Evolutionary conservation across 2,329 filamentous ascomycete genomes (phyloP), one percentile per base, ranked within the genome.

Genomic region (Trichoderma breve): DNA sequence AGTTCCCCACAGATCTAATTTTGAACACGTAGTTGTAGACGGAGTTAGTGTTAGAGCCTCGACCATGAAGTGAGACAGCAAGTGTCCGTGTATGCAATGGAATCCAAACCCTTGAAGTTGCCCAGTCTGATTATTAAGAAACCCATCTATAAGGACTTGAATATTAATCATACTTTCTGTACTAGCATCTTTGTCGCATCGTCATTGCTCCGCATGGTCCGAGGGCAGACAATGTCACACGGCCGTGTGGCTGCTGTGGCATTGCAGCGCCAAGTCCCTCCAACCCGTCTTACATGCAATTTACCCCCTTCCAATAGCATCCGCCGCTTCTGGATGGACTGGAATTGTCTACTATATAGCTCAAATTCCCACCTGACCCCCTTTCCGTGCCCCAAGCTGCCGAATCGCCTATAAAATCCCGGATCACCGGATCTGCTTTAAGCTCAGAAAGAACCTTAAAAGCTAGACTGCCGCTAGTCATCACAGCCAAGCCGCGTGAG

Each of bases 361-460:
- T 30, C 39, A 34, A 55, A 7, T 28, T 28, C 24, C 47, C 21
- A 57, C 15, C 32, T 26, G 30, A 28, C n/a, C 24, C 1, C 30
- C 9, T 39, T n/a, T 5, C 47, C 11, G 9, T 66, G 5, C 15
- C 21, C 32, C 21, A 26, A 34, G 39, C 8, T 21, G 34, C 9
- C 12, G 26, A 26, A 21, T 14, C 34, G 8, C 30, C 18, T 58
- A 32, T 26, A 26, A 28, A 69, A 26, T n/a, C 26, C 39, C 28
- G 26, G 15, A n/a, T 30, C 64, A 30, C 30, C 55, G 39, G 62
- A 51, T 61, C 24, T 8, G 14, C 28, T 53, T 60, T 69, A 68
- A 68, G 70, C 55, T 71, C 36, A 53, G 15, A 68, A 71, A 71
- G 70, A 68, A 68, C 70, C 63, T 71, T 68, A 55, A 68, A 34